These are phyloP conservation scores for Termitomyces sp. DNA, from an alignment of 768 basidiomycete species.

Conservation along the genomic window DNA sequence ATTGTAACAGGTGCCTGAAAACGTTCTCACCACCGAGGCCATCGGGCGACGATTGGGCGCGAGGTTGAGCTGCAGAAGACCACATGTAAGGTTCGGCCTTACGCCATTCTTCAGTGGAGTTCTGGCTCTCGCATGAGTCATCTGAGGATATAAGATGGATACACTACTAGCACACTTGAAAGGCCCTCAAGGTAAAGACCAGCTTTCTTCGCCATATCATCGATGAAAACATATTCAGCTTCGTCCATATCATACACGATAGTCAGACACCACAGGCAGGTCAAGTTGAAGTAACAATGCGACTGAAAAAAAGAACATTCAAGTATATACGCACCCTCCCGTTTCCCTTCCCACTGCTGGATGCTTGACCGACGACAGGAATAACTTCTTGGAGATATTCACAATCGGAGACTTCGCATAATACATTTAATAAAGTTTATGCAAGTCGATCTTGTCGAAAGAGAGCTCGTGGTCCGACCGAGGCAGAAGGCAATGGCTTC, in stretches of 20 bases:
- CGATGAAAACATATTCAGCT: background rate
- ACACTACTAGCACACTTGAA: constrained; percentile 3
- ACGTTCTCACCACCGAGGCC: background rate
- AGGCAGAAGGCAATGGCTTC: constrained; percentile 2
- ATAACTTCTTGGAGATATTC: background rate
- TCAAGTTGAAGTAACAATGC: constrained; percentile 8
- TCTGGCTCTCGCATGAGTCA: background rate
- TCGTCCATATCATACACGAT: constrained; percentile 5
- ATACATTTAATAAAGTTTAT: constrained; percentile 1
- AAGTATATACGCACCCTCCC: constrained; percentile 1
- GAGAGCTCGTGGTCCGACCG: background rate
- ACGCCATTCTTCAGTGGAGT: constrained; percentile 2
- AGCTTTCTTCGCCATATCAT: background rate
- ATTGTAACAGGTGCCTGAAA: constrained; percentile 2
- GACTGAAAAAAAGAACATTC: constrained; percentile 9
- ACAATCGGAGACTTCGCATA: background rate
- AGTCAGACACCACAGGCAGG: constrained; percentile 6
- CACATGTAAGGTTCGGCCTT: background rate
- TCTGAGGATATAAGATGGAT: background rate
- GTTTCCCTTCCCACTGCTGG: constrained; percentile 3
- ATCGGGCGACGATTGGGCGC: background rate
- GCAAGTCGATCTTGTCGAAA: constrained; percentile 2
- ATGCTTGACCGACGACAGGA: background rate
- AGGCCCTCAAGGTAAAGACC: background rate
- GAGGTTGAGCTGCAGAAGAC: constrained; percentile 7